These are phyloP conservation scores for Roridomyces roridus DNA, from an alignment of 768 basidiomycete genomes.

Conservation along the genomic window DNA sequence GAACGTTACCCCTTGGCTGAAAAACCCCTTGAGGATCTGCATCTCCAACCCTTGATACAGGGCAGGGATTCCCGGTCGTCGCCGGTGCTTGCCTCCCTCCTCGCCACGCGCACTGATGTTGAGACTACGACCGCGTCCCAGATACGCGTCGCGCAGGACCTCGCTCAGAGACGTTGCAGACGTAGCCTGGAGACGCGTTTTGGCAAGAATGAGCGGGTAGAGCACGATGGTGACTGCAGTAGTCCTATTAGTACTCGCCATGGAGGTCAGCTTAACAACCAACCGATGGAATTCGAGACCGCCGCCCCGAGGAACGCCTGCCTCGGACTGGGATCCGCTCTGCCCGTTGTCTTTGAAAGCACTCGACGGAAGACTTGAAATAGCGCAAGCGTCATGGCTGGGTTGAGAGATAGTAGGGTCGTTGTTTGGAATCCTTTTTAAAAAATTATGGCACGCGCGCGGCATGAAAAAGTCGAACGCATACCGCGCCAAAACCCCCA, in stretches of 20 bases:
- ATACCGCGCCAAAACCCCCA: slow-evolving; percentile 64
- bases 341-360: slow-evolving; percentile 31
- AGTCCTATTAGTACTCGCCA: too few relatives aligned
- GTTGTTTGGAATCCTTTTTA: slow-evolving; percentile 55
- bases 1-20: slow-evolving; percentile 64
- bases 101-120: slow-evolving; percentile 12
- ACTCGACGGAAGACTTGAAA: slow-evolving; percentile 57
- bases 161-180: slow-evolving; percentile 44
- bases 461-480: neutral
- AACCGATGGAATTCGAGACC: slow-evolving; percentile 56
- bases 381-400: slow-evolving; percentile 61
- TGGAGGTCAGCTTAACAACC: neutral
- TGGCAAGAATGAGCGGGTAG: slow-evolving; percentile 67
- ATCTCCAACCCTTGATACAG: slow-evolving; percentile 61
- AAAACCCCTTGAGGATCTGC: slow-evolving; percentile 58
- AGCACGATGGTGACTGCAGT: slow-evolving; percentile 47
- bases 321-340: slow-evolving; percentile 40
- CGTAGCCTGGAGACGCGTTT: slow-evolving; percentile 55
- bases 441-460: neutral
- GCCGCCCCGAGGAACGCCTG: slow-evolving; percentile 66
- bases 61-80: slow-evolving; percentile 41
- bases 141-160: slow-evolving; percentile 42
- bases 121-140: slow-evolving; percentile 18
- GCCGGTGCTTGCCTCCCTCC: neutral
- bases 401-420: slow-evolving; percentile 57